A percentile compares a stretch with the other conserved stretches of the same genome.
phyloP scores from a whole-genome alignment of 2,329 filamentous ascomycete species.

The Aphanoascus verrucosus region DNA sequence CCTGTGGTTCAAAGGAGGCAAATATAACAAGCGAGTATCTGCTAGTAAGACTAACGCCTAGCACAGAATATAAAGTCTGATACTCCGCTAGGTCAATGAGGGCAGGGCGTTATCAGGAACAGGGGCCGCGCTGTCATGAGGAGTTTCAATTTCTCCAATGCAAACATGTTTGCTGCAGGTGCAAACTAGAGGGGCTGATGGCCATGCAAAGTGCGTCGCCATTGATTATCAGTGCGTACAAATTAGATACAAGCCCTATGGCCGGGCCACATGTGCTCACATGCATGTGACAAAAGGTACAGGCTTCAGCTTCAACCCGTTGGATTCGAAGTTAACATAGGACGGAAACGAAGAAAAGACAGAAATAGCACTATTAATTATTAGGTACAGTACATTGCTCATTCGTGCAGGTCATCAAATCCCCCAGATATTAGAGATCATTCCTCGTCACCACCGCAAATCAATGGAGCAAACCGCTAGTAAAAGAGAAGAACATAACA shows the following conservation, averaged over 20 bases:
- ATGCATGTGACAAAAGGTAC: not conserved
- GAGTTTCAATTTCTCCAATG: not conserved
- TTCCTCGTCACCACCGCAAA: not conserved
- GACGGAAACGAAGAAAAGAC: not conserved
- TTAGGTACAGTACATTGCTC: constrained; percentile 5
- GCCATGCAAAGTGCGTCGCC: constrained; percentile 2
- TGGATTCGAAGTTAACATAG: not conserved
- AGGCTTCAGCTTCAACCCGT: not conserved
- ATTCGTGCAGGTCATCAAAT: constrained; percentile 9
- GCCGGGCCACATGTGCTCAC: not conserved
- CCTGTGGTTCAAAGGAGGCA: not conserved
- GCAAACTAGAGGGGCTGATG: constrained; percentile 11
- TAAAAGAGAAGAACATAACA: not conserved
- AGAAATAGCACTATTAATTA: constrained; percentile 4
- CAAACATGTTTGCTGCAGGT: constrained; percentile 6
- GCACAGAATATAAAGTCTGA: not conserved
- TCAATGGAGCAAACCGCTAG: constrained; percentile 2
- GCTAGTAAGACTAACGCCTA: not conserved
- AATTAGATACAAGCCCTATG: not conserved
- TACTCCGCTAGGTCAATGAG: not conserved
- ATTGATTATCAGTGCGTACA: constrained; percentile 6
- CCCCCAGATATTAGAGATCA: not conserved
- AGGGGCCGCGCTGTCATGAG: not conserved
- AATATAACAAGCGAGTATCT: not conserved
- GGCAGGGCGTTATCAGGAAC: not conserved